Conservation (phyloP, 345 rosid species). For the Combretum micranthum region DNA sequence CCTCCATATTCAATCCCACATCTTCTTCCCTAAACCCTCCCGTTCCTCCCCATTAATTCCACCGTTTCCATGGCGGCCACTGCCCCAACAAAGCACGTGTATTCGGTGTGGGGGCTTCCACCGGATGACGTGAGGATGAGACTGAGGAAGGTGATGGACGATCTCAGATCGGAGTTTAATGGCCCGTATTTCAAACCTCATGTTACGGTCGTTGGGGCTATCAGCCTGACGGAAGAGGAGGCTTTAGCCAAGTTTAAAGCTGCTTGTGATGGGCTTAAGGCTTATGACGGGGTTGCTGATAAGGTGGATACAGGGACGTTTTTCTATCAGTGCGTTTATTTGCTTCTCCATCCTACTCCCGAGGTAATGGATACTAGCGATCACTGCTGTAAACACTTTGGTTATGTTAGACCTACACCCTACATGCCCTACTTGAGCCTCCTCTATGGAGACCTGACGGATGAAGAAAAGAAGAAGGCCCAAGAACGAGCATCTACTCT, state of each 20-base stretch:
- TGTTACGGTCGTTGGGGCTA: conserved; percentile 64
- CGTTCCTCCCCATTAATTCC: background rate
- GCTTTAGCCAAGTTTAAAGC: conserved; percentile 53
- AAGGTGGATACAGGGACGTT: conserved; percentile 64
- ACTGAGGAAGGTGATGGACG: conserved; percentile 51
- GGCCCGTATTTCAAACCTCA: conserved; percentile 85
- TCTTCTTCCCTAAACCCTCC: background rate
- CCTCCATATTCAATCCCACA: too few relatives aligned
- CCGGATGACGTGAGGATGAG: conserved; percentile 42
- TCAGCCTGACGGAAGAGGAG: conserved; percentile 48
- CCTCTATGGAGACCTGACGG: conserved; percentile 59
- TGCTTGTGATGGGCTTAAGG: conserved; percentile 51
- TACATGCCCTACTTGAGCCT: conserved; percentile 91
- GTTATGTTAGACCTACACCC: conserved; percentile 34
- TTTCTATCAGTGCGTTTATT: conserved; percentile 62
- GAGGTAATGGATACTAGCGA: conserved; percentile 68
- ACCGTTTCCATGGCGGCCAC: conserved; percentile 1
- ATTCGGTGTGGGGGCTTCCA: conserved; percentile 85
- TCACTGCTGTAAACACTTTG: conserved; percentile 43
- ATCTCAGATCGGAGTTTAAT: conserved; percentile 57
- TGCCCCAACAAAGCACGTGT: conserved; percentile 22
- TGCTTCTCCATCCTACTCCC: conserved; percentile 58
- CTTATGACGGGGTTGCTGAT: conserved; percentile 47
- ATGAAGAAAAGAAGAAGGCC: conserved; percentile 71
- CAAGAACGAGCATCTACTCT: conserved; percentile 49